Evolutionary conservation across 164 flowering plant genomes (phyloP).

Genomic region (Liquidambar formosana): DNA sequence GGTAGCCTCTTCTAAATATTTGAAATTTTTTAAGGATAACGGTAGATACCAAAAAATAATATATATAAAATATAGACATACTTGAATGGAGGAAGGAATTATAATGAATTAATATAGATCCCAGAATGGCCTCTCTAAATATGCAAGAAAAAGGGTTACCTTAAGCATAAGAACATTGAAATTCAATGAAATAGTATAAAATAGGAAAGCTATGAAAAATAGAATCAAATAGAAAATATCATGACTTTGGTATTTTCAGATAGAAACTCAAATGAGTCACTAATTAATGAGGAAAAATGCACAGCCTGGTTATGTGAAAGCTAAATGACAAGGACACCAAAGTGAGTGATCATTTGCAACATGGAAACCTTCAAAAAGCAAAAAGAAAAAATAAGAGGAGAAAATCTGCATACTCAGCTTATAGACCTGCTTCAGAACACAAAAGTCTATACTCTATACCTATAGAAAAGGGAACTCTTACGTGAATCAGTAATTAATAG

Average conservation of each 20-base stretch:
- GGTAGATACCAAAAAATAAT: neutral
- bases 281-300: neutral
- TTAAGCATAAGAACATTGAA: neutral
- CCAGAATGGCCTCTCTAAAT: neutral
- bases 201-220: too few species aligned
- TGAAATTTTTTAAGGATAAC: neutral
- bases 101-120: neutral
- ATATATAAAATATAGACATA: neutral
- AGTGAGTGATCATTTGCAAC: neutral
- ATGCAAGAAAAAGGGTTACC: neutral
- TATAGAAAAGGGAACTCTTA: too few species aligned
- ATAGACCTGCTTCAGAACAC: too few species aligned
- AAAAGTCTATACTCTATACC: too few species aligned
- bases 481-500: too few species aligned
- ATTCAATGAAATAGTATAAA: neutral
- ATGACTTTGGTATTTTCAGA: neutral
- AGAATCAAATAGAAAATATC: neutral
- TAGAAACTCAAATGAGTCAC: neutral
- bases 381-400: too few species aligned
- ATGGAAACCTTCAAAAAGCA: neutral
- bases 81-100: neutral
- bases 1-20: neutral
- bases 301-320: neutral
- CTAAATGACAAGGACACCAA: neutral
- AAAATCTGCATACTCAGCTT: too few species aligned